Evolutionary conservation across 371 early-diverging fungal species (phyloP), one percentile per base, ranked within the genome.

Genomic region (Nematocida ausubeli): DNA sequence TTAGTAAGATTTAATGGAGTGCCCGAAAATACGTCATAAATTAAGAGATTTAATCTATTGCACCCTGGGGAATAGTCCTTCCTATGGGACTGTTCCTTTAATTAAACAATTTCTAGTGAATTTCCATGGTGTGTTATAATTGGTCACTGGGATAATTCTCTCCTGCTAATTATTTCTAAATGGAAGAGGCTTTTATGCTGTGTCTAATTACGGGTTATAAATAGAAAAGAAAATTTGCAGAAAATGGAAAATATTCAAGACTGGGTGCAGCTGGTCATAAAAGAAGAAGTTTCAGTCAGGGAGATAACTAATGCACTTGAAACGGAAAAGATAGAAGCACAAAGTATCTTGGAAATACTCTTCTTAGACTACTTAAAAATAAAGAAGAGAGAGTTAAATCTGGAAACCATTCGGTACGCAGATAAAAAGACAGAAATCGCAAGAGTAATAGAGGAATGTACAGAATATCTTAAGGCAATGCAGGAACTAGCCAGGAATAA

Each of bases 351-450:
- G 24, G 16, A 60, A 14, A 14, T 54, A 14, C 42, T 70, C 24
- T 0, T 70, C 12, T 7, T 34, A 39, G 70, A 56, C 34, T 70
- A 57, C 30, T n/a, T 70, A n/a, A 44, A 34, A 44, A n/a, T 44
- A 30, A 32, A 50, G 34, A 60, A 34, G 6, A 30, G 39, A 40
- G 70, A 70, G 26, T 2, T 70, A 16, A 3, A 5, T 39, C 7
- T 50, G 1, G 56, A 70, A 32, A 39, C 22, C n/a, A 19, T 58
- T 12, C 4, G 47, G 19, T 39, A 52, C 22, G n/a, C 9, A 12
- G 28, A 14, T 4, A 62, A 44, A 37, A 35, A 40, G n/a, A 5
- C 4, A 47, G 39, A 40, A 34, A 28, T 44, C 7, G 22, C 28
- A 12, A 5, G 60, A 28, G 34, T 72, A 14, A 5, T 47, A 19